A percentile compares a stretch with the other conserved stretches of the same genome.
Conservation (phyloP, 1,284 basidiomycete genomes). For the Apiotrichum sp. region DNA sequence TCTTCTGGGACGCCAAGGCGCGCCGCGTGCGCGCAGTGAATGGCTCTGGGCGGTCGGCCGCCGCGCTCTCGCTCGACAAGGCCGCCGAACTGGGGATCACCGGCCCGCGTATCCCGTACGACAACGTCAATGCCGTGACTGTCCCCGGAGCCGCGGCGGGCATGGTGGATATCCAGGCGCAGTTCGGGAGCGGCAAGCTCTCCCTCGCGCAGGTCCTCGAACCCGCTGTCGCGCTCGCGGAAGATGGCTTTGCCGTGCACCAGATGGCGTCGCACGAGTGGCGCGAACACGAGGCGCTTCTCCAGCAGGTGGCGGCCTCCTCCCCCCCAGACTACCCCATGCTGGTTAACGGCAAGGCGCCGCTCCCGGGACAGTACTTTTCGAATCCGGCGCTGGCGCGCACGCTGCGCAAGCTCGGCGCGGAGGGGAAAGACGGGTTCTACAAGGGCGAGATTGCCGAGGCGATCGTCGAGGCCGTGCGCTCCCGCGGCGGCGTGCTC, state of each 20-base stretch:
- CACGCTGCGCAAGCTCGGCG: constrained; percentile 71
- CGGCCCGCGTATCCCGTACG: constrained; percentile 55
- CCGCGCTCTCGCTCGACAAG: constrained; percentile 68
- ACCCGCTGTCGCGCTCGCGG: constrained; percentile 73
- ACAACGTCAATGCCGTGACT: constrained; percentile 77
- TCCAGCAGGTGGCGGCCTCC: constrained; percentile 4
- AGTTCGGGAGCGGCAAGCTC: constrained; percentile 71
- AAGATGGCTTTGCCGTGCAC: constrained; percentile 60
- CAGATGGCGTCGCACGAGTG: constrained; percentile 48
- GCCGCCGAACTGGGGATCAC: constrained; percentile 61
- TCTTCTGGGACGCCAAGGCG: constrained; percentile 74
- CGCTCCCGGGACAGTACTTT: constrained; percentile 21
- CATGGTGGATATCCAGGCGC: constrained; percentile 77
- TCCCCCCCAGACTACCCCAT: constrained; percentile 16
- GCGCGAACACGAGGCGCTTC: constrained; percentile 4
- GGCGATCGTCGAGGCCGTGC: constrained; percentile 73
- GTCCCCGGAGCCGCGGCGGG: constrained; percentile 86
- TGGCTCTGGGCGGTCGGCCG: constrained; percentile 64
- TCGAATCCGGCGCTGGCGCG: constrained; percentile 65
- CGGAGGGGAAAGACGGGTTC: constrained; percentile 80
- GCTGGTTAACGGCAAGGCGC: constrained; percentile 20
- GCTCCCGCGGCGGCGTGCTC: constrained; percentile 80
- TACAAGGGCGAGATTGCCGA: constrained; percentile 85
- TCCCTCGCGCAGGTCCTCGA: constrained; percentile 66
- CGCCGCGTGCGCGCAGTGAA: constrained; percentile 59